A percentile compares a stretch with the other conserved stretches of the same genome.
These are phyloP conservation scores for Gynochthodes officinalis DNA, from an alignment of 257 asterid species.

Conservation along the genomic window DNA sequence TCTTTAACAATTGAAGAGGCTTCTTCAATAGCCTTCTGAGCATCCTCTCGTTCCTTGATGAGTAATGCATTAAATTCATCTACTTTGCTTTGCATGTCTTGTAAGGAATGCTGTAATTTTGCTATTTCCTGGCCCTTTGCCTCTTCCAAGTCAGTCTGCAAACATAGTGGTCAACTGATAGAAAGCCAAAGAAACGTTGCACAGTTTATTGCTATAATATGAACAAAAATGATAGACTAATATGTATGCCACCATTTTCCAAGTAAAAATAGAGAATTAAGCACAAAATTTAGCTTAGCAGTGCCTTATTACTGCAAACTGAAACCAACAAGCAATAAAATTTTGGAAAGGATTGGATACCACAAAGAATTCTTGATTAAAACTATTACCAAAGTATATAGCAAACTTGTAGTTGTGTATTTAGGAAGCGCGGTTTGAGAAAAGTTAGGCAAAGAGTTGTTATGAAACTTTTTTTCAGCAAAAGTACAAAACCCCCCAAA, in stretches of 20 bases:
- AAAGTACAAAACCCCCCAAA: not conserved
- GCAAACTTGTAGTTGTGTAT: not conserved
- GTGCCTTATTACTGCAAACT: not conserved
- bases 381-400: not conserved
- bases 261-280: not conserved
- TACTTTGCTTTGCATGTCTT: constrained; percentile 67
- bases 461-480: not conserved
- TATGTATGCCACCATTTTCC: not conserved
- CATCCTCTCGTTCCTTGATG: constrained; percentile 74
- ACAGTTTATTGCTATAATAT: not conserved
- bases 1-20: constrained; percentile 70
- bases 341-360: not conserved
- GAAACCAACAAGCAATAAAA: not conserved
- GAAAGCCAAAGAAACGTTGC: not conserved
- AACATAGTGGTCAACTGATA: constrained; percentile 17
- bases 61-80: constrained; percentile 70
- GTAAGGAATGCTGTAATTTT: constrained; percentile 71
- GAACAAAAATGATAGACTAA: not conserved
- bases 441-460: not conserved
- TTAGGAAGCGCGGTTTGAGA: not conserved
- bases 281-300: not conserved
- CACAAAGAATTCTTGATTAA: not conserved
- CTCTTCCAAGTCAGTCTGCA: constrained; percentile 85
- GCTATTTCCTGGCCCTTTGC: constrained; percentile 62
- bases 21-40: constrained; percentile 91